Base-by-base conservation (phyloP, 305 asterid genomes). In the Solanum aculeatissimum region DNA sequence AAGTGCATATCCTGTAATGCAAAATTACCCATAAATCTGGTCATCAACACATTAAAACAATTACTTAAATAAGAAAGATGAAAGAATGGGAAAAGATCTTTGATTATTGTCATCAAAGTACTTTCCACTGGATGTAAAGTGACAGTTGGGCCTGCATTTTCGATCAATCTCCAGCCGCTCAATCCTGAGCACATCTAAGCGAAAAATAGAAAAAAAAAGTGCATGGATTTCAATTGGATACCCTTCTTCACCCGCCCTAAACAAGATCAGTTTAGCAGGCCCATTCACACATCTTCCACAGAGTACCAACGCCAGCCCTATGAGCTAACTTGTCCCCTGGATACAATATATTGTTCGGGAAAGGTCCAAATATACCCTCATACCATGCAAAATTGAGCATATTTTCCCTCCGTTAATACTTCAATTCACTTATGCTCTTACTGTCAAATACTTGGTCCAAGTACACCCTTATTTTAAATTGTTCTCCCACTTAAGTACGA, bases 1-100 rank as follows among this genome's bases (percentile, higher is more conserved):
- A 84, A 95, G 88, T 42, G 91, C 90, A 86, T 88, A 92, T 53
- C 95, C 98, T 93, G 94, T 80, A 87, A 86, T 60, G 83, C 53
- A 84, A 7, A 43, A 23, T 14, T 14, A 23, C 58, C 40, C 23
- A 23, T 8, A 8, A 74, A 74, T 74, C 40, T 74, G 21, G 81
- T 47, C 43, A 47, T 23, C 23, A 23, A 45, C 58, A 74, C 40
- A 2, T 47, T 18, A 6, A 74, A 45, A 4, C 40, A 45, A 74
- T 23, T 68, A 32, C 25, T 66, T 32, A 2, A 18, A 74, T 25
- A 74, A 74, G 9, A 23, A 74, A 47, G 25, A 74, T 47, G 15
- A 4, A 15, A 47, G 80, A 0, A 47, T 25, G 16, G 42, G 4
- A 47, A 47, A 74, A 47, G 81, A 25, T 74, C 25, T 74, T 74